These are phyloP conservation scores for Acacia crassicarpa DNA, from an alignment of 306 rosid species.

Conservation along the genomic window DNA sequence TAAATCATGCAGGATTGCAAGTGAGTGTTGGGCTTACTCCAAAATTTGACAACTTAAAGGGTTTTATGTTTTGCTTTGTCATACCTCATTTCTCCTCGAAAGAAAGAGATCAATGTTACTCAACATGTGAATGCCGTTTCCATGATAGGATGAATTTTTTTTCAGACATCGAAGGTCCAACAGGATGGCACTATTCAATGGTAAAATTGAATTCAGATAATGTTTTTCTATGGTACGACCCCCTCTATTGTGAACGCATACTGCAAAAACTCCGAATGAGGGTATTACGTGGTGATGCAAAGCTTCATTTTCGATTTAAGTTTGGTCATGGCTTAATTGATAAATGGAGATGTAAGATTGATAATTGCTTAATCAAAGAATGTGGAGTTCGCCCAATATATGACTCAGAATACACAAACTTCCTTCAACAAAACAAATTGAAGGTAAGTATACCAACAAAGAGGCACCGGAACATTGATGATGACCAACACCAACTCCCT, in stretches of 20 bases:
- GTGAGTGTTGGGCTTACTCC: neutral
- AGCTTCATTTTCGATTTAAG: neutral
- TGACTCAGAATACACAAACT: neutral
- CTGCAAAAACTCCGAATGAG: neutral
- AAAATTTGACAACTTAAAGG: neutral
- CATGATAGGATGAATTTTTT: too few species aligned
- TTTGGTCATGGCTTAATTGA: neutral
- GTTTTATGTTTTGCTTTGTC: neutral
- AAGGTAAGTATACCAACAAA: too few species aligned
- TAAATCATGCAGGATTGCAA: too few species aligned
- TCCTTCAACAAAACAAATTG: neutral
- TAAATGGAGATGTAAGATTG: neutral
- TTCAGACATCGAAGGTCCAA: neutral
- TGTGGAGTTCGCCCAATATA: neutral
- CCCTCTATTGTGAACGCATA: conserved; percentile 2
- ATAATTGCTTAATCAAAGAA: too few species aligned
- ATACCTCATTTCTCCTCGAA: neutral
- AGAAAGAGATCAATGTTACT: neutral
- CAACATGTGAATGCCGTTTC: neutral
- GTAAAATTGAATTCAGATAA: neutral
- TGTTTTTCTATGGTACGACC: conserved; percentile 32
- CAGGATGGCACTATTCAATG: neutral
- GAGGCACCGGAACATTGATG: neutral
- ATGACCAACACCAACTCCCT: neutral
- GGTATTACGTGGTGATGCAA: too few species aligned